Percentiles rank a stretch among this genome's conserved stretches.
Conservation (phyloP, 2,329 filamentous ascomycete genomes). For the Allantophomopsis cytisporea region DNA sequence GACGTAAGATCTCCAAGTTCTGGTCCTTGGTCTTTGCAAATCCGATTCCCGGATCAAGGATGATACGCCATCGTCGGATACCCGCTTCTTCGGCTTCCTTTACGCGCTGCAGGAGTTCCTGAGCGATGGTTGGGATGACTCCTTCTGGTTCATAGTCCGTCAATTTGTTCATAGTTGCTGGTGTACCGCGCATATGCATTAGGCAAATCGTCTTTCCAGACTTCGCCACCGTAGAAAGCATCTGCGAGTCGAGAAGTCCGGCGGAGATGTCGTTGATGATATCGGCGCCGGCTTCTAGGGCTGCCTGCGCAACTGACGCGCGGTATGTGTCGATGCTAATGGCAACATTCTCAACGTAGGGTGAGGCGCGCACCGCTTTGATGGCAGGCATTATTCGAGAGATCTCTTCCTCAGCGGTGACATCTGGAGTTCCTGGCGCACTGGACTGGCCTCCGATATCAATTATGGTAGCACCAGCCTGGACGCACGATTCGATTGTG, state of each 20-base stretch:
- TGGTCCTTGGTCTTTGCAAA: slow-evolving; percentile 79
- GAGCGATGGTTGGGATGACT: slow-evolving; percentile 37
- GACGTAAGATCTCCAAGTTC: slow-evolving; percentile 67
- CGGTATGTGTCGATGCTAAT: slow-evolving; percentile 93
- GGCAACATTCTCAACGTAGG: slow-evolving; percentile 46
- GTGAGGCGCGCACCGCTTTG: slow-evolving; percentile 52
- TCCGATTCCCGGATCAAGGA: slow-evolving; percentile 86
- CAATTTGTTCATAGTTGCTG: slow-evolving; percentile 49
- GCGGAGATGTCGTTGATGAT: slow-evolving; percentile 93
- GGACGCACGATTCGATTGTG: slow-evolving; percentile 49
- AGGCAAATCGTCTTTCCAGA: slow-evolving; percentile 66
- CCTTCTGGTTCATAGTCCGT: slow-evolving; percentile 41
- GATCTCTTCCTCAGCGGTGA: slow-evolving; percentile 62
- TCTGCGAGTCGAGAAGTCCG: slow-evolving; percentile 62
- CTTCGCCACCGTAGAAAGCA: slow-evolving; percentile 69
- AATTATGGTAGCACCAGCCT: slow-evolving; percentile 65
- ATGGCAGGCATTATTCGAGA: slow-evolving; percentile 71
- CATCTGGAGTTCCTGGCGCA: slow-evolving; percentile 57
- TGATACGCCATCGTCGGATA: slow-evolving; percentile 82
- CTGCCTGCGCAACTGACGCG: slow-evolving; percentile 64
- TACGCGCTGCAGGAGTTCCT: slow-evolving; percentile 49
- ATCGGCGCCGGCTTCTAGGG: slow-evolving; percentile 68
- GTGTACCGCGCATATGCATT: slow-evolving; percentile 63
- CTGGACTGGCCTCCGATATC: slow-evolving; percentile 93
- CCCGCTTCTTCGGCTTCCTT: slow-evolving; percentile 66